Evolutionary conservation across 257 asterid species (phyloP).

Genomic region (Anisodus acutangulus): DNA sequence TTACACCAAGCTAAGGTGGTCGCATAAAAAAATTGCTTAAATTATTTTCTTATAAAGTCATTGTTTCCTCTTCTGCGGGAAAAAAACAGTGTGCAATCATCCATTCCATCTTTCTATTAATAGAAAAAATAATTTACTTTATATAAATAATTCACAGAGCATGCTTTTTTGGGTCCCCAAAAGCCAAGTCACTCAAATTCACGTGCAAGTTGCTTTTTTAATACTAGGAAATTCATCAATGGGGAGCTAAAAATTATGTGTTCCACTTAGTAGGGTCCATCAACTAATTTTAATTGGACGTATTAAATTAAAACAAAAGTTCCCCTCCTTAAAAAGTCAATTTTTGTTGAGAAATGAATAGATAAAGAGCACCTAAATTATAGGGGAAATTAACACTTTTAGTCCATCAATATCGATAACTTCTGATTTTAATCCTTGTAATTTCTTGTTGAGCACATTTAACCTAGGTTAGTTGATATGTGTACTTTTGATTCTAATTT

Average conservation of each 20-base stretch:
- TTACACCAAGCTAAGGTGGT: background rate
- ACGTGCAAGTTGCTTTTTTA: background rate
- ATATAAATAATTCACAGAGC: background rate
- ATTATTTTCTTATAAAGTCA: background rate
- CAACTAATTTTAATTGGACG: slow-evolving; percentile 11
- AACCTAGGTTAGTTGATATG: background rate
- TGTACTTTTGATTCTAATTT: background rate
- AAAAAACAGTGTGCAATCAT: background rate
- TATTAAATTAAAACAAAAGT: background rate
- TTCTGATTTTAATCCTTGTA: background rate
- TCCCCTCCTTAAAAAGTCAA: background rate
- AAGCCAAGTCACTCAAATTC: slow-evolving; percentile 27
- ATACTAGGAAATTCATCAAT: slow-evolving; percentile 29
- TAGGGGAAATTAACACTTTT: background rate
- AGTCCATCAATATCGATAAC: background rate
- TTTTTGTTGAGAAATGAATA: background rate
- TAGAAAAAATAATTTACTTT: background rate
- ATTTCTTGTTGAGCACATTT: background rate
- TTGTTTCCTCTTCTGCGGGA: background rate
- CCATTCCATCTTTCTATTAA: slow-evolving; percentile 24
- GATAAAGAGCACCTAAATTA: background rate
- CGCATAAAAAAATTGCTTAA: background rate
- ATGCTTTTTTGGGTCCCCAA: slow-evolving; percentile 21
- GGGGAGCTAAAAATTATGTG: slow-evolving; percentile 14
- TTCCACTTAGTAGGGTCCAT: slow-evolving; percentile 21